These are phyloP conservation scores for Martiniozyma abietophila DNA, from an alignment of 805 yeast genomes.

Conservation along the genomic window DNA sequence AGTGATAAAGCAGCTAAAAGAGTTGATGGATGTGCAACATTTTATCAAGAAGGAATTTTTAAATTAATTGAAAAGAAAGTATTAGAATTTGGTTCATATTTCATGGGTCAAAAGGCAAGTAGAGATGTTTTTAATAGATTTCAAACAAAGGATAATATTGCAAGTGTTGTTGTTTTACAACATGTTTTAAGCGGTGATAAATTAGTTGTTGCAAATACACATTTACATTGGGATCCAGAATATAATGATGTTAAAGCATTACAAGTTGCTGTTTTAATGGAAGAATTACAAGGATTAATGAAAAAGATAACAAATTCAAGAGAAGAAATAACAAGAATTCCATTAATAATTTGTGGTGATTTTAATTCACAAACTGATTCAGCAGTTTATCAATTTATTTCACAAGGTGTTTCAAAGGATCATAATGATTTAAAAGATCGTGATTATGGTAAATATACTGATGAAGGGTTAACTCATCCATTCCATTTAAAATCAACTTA, in stretches of 20 bases:
- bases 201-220: conserved; percentile 77
- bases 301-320: conserved; percentile 30
- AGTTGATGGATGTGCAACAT: conserved; percentile 98
- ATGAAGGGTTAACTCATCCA: conserved; percentile 75
- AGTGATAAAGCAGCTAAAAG: conserved; percentile 67
- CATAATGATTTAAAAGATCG: conserved; percentile 80
- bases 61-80: conserved; percentile 59
- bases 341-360: conserved; percentile 90
- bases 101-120: conserved; percentile 75
- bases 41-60: conserved; percentile 64
- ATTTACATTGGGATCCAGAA: conserved; percentile 97
- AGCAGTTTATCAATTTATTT: conserved; percentile 86
- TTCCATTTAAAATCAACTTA: conserved; percentile 82
- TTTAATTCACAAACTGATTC: conserved; percentile 81
- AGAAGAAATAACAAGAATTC: conserved; percentile 36
- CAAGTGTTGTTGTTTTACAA: conserved; percentile 66
- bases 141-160: conserved; percentile 92
- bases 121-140: conserved; percentile 94
- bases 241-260: conserved; percentile 92
- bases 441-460: conserved; percentile 86
- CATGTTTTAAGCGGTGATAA: conserved; percentile 64
- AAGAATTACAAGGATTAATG: conserved; percentile 66
- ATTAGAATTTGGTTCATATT: conserved; percentile 75
- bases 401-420: conserved; percentile 68
- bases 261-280: conserved; percentile 87